Conservation (phyloP, 441 rosid species). For the Croton laevigatus region DNA sequence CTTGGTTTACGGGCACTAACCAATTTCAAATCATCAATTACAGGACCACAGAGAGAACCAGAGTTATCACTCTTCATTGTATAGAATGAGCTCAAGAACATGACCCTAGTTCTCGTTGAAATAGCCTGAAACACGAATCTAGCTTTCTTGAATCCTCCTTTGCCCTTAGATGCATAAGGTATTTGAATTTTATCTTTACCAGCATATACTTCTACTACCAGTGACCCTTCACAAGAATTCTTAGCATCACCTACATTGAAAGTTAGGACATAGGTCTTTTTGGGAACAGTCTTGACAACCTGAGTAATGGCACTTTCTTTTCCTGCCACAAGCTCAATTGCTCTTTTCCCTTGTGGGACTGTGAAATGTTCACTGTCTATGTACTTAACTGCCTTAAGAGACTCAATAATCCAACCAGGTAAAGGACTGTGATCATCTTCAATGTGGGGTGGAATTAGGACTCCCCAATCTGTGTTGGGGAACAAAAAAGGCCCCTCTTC, state of each 20-base stretch:
- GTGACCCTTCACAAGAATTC: conserved; percentile 53
- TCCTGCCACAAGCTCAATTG: conserved; percentile 72
- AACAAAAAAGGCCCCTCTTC: conserved; percentile 78
- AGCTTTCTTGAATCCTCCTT: conserved; percentile 57
- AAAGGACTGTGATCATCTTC: conserved; percentile 76
- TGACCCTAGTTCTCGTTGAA: conserved; percentile 46
- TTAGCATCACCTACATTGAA: conserved; percentile 64
- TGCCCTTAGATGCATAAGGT: conserved; percentile 55
- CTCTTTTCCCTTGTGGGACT: conserved; percentile 59
- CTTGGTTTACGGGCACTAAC: conserved; percentile 34
- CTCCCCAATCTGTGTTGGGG: conserved; percentile 56
- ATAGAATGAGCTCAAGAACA: conserved; percentile 68
- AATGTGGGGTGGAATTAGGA: conserved; percentile 64
- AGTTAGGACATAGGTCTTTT: conserved; percentile 49
- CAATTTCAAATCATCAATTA: conserved; percentile 61
- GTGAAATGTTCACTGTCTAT: conserved; percentile 52
- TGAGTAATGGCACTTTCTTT: conserved; percentile 79
- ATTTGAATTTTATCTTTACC: conserved; percentile 40
- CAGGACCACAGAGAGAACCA: conserved; percentile 79
- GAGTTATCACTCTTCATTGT: conserved; percentile 62
- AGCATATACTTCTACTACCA: conserved; percentile 67
- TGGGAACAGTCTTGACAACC: conserved; percentile 37
- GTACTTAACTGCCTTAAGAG: conserved; percentile 85
- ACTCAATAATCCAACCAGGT: conserved; percentile 80
- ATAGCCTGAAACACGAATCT: conserved; percentile 50